These are phyloP conservation scores for Geranium rotundifolium DNA, from an alignment of 345 rosid genomes.

Conservation along the genomic window DNA sequence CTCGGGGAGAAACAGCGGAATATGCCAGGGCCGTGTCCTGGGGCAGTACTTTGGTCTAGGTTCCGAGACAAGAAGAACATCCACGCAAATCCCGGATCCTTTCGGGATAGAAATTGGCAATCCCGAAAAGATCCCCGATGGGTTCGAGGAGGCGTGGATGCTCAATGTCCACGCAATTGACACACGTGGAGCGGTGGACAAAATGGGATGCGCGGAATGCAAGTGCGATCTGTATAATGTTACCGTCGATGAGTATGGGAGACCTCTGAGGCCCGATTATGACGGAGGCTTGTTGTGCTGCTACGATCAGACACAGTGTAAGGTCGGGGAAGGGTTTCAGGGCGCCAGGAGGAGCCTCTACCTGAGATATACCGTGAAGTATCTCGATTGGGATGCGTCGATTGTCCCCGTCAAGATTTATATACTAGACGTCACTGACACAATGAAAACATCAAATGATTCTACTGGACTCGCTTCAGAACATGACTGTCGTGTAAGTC, in stretches of 20 bases:
- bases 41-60: constrained; percentile 69
- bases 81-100: constrained; percentile 63
- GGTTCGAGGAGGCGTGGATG: constrained; percentile 60
- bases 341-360: constrained; percentile 34
- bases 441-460: constrained; percentile 24
- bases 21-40: constrained; percentile 34
- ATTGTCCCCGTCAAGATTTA: constrained; percentile 55
- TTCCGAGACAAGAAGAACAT: constrained; percentile 69
- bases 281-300: constrained; percentile 68
- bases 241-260: constrained; percentile 42
- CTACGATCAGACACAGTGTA: constrained; percentile 55
- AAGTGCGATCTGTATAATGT: constrained; percentile 61
- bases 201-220: constrained; percentile 71
- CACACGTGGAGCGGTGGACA: constrained; percentile 68
- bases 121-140: constrained; percentile 52
- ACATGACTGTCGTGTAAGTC: constrained; percentile 54
- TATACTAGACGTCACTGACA: constrained; percentile 72
- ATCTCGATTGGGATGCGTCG: constrained; percentile 58
- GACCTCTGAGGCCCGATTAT: constrained; percentile 41
- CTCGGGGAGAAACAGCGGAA: constrained; percentile 38
- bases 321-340: constrained; percentile 39
- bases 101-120: constrained; percentile 68
- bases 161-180: constrained; percentile 84
- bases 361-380: constrained; percentile 54
- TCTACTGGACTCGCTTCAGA: constrained; percentile 26